Percentiles rank a stretch among this genome's conserved stretches.
These are phyloP conservation scores for Talaromyces sp. DNA, from an alignment of 2,329 filamentous ascomycete genomes.

Conservation along the genomic window DNA sequence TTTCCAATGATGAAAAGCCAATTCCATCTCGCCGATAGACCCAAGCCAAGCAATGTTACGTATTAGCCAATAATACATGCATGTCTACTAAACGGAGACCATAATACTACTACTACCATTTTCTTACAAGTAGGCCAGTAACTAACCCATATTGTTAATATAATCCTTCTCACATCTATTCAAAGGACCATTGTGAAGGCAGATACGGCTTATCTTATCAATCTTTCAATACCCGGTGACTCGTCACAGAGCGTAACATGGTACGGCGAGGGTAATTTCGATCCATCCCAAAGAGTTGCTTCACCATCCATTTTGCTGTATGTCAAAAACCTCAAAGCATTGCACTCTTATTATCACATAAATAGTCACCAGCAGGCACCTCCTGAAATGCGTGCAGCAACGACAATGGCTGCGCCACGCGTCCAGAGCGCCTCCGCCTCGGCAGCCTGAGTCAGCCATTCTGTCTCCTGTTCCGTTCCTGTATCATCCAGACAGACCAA, in stretches of 20 bases:
- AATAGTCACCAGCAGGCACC: neutral
- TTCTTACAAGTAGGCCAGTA: too few species aligned
- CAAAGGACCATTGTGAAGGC: neutral
- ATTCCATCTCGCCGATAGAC: neutral
- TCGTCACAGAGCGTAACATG: neutral
- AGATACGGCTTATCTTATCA: neutral
- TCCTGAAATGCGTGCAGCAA: neutral
- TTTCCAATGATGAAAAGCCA: neutral
- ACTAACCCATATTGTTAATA: too few species aligned
- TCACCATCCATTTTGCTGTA: neutral
- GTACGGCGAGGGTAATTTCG: neutral
- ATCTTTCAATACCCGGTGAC: neutral
- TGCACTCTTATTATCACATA: neutral
- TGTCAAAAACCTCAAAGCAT: neutral
- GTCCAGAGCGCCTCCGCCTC: neutral
- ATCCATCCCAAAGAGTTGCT: neutral
- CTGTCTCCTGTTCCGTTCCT: neutral
- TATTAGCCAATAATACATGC: neutral
- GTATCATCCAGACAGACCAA: neutral
- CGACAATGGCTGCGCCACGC: neutral
- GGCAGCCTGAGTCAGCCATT: neutral
- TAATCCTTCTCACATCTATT: neutral
- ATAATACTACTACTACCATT: too few species aligned
- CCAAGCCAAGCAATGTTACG: neutral
- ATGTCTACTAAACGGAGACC: neutral